Percentiles rank a stretch among this genome's conserved stretches.
Evolutionary conservation across 2,329 filamentous ascomycete species (phyloP).

Genomic region (Madurella mycetomatis): DNA sequence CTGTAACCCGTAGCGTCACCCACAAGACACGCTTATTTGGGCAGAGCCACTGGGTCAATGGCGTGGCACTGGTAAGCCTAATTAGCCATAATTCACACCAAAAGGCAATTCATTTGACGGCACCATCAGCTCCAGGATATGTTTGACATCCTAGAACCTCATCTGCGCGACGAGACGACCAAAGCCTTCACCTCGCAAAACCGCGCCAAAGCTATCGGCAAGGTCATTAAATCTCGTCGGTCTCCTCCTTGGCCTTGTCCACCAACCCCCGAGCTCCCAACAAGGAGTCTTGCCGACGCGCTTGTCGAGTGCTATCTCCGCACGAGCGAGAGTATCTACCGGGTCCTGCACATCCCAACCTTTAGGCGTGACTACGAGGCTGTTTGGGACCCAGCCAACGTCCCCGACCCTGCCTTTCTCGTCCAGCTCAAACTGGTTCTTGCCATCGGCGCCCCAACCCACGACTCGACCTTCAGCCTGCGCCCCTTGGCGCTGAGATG

Average conservation of each 20-base stretch:
- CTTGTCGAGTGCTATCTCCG: constrained; percentile 47
- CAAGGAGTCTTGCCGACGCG: constrained; percentile 40
- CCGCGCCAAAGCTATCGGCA: constrained; percentile 50
- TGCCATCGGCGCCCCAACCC: constrained; percentile 50
- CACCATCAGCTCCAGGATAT: constrained; percentile 42
- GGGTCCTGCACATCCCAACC: constrained; percentile 48
- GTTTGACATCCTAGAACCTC: constrained; percentile 40
- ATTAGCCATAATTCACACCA: neutral
- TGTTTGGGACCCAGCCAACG: constrained; percentile 38
- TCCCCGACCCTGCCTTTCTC: constrained; percentile 41
- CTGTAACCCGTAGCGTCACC: constrained; percentile 40
- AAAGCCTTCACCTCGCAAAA: constrained; percentile 36
- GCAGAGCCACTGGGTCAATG: constrained; percentile 54
- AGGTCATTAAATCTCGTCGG: constrained; percentile 48
- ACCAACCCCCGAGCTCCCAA: constrained; percentile 43
- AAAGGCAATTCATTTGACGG: neutral
- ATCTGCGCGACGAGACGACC: constrained; percentile 36
- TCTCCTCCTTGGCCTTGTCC: constrained; percentile 45
- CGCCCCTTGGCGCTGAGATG: constrained; percentile 48
- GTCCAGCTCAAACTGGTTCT: constrained; percentile 55
- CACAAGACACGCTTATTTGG: constrained; percentile 56
- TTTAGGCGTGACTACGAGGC: constrained; percentile 47
- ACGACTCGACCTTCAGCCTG: constrained; percentile 48
- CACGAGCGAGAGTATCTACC: constrained; percentile 43
- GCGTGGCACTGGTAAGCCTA: constrained; percentile 39